These are phyloP conservation scores for Ceratocystis cacaofunesta DNA, from an alignment of 2,329 filamentous ascomycete genomes.

Conservation along the genomic window DNA sequence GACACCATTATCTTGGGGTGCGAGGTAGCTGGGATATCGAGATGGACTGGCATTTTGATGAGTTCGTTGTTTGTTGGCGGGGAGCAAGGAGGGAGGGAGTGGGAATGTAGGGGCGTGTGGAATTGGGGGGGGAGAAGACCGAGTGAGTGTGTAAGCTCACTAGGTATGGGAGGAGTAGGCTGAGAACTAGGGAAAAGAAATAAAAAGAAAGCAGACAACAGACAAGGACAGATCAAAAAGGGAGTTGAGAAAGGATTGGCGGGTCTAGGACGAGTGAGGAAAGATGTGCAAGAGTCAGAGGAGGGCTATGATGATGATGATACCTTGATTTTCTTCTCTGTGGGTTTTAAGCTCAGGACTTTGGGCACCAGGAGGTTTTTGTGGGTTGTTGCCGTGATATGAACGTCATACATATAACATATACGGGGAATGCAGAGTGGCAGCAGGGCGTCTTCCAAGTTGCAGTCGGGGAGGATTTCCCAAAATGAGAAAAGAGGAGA, in stretches of 20 bases:
- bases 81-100: not conserved
- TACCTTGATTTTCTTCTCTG: conserved; percentile 1
- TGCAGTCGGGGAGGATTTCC: not conserved
- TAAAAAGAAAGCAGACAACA: not conserved
- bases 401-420: not conserved
- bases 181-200: not conserved
- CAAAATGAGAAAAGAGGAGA: conserved; percentile 7
- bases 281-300: conserved; percentile 1
- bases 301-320: not conserved
- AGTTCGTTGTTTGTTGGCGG: conserved; percentile 12
- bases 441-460: not conserved
- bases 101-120: not conserved
- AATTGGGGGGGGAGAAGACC: not conserved
- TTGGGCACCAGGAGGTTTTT: not conserved
- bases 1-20: conserved; percentile 38
- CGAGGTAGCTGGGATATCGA: conserved; percentile 32
- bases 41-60: conserved; percentile 30
- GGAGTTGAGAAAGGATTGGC: not conserved
- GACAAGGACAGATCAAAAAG: not conserved
- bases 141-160: not conserved
- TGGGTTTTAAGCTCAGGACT: not conserved
- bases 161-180: not conserved
- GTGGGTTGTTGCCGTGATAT: not conserved
- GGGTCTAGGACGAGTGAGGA: not conserved
- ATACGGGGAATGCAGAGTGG: not conserved